Base-by-base conservation (phyloP, 208 protist species). In the Leishmania gerbilli region DNA sequence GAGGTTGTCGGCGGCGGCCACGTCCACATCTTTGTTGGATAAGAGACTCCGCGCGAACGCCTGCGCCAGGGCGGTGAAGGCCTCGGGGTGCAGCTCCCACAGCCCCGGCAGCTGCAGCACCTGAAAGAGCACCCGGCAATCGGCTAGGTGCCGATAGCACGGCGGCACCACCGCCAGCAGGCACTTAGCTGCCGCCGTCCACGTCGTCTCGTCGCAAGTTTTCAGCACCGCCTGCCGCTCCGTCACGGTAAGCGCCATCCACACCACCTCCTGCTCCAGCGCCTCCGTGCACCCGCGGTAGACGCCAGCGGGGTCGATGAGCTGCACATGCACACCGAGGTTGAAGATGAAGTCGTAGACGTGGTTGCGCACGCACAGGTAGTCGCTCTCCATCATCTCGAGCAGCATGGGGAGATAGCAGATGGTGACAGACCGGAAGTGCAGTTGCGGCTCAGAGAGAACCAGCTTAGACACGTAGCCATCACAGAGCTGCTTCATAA, bases 331-430 rank as follows among this genome's bases (percentile, higher is more conserved):
- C 69, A 92, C 83, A 45, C 90, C 91, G 17, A 98, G 85, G 62
- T 91, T 96, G 17, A 97, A 62, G 3, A 98, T 64, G 71, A 98
- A 91, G 84, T 97, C 93, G 84, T 97, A 98, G 56, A 98, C 95
- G 80, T 98, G 92, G 67, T 90, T 91, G 77, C 92, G 89, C 78
- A 98, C 92, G 79, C 91, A 98, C 47, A 95, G 81, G 80, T 98
- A 98, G 74, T 95, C 92, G 80, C 90, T 96, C 77, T 89, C 83
- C 93, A 96, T 96, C 88, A 92, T 90, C 51, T 88, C 84, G 51
- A 96, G 91, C 51, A 97, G 82, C 76, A 88, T 93, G 42, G 93
- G 91, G 55, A 96, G 76, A 76, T 94, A 97, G 77, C 91, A 95
- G n/a, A 95, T 82, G 40, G 86, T 96, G 31, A 97, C 91, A 15